phyloP scores from a whole-genome alignment of 805 yeast species.

The Wickerhamiella qilinensis region DNA sequence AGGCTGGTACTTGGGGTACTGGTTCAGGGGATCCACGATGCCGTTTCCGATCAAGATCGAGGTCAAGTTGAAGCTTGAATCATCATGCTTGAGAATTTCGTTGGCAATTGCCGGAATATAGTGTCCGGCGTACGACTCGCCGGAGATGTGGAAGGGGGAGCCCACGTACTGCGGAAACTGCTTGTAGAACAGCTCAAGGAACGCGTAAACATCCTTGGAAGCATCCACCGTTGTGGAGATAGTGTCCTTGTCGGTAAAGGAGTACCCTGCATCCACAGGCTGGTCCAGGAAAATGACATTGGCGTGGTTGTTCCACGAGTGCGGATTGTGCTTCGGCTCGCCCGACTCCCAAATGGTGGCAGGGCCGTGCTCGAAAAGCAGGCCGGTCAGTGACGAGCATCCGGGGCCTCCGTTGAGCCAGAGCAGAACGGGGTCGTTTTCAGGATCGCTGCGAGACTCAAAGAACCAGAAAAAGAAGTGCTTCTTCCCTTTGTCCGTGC shows the following conservation, averaged over 20 bases:
- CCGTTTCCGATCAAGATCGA: conserved; percentile 90
- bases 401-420: conserved; percentile 98
- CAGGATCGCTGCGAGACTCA: conserved; percentile 72
- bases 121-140: conserved; percentile 95
- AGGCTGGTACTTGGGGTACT: conserved; percentile 69
- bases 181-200: conserved; percentile 72
- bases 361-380: conserved; percentile 89
- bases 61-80: conserved; percentile 49
- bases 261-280: conserved; percentile 90
- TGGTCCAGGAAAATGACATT: conserved; percentile 86
- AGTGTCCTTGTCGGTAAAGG: conserved; percentile 43
- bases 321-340: conserved; percentile 63
- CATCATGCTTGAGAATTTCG: conserved; percentile 42
- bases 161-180: conserved; percentile 64
- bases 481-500: conserved; percentile 53
- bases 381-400: conserved; percentile 85
- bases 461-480: conserved; percentile 91
- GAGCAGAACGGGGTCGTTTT: conserved; percentile 65
- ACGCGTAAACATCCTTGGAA: conserved; percentile 77
- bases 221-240: conserved; percentile 69
- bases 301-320: conserved; percentile 89
- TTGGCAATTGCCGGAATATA: conserved; percentile 76
- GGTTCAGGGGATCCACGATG: conserved; percentile 72
- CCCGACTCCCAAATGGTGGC: conserved; percentile 58
- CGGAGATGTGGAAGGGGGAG: conserved; percentile 68